Conservation (phyloP, 306 rosid species). For the cucumber (Cucumis sativus) region DNA sequence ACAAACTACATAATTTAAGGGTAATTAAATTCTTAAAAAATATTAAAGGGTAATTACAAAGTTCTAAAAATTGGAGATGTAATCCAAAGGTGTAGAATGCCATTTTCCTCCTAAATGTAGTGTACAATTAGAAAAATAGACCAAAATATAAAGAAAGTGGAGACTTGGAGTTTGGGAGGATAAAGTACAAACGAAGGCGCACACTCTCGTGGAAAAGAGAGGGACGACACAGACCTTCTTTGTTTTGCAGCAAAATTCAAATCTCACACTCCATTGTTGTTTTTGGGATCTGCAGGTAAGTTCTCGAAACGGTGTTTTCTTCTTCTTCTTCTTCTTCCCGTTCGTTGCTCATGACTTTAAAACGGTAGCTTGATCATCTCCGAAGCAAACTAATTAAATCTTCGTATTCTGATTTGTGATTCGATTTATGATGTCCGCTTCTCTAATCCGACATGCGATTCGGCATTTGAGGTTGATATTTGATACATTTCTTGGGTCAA, state of each 20-base stretch:
- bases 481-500: not conserved
- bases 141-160: not conserved
- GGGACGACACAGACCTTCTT: not conserved
- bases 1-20: no score
- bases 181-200: not conserved
- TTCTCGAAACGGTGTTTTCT: not conserved
- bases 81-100: no score
- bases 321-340: not conserved
- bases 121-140: not conserved
- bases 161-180: not conserved
- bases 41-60: no score
- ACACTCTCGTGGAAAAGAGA: not conserved
- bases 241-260: constrained; percentile 7
- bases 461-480: not conserved
- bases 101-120: not conserved
- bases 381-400: not conserved
- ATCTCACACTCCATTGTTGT: not conserved
- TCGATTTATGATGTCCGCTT: not conserved
- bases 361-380: not conserved
- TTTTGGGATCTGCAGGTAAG: constrained; percentile 9
- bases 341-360: not conserved
- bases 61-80: no score
- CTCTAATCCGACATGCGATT: not conserved
- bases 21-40: no score
- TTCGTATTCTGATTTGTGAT: not conserved